phyloP scores from a whole-genome alignment of 306 rosid species.

The Rubus parviflorus region DNA sequence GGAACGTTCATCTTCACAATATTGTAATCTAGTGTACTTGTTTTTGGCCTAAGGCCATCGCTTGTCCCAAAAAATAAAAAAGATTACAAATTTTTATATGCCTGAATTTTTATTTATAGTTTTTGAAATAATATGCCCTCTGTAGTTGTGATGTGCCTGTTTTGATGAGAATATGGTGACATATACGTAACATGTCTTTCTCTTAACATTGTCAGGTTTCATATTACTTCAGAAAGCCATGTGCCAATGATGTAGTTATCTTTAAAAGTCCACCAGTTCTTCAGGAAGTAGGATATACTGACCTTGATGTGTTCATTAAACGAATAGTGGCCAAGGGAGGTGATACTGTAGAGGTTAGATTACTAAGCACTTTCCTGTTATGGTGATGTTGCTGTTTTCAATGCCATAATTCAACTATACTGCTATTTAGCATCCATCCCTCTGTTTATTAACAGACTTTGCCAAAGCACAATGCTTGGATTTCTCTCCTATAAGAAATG shows the following conservation, averaged over 20 bases:
- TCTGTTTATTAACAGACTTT: not conserved
- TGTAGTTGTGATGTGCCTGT: constrained; percentile 17
- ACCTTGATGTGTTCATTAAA: constrained; percentile 90
- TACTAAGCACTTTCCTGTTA: constrained; percentile 5
- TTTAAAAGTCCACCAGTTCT: constrained; percentile 96
- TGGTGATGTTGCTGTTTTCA: not conserved
- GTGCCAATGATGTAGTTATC: constrained; percentile 89
- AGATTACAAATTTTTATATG: not conserved
- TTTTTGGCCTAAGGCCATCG: not conserved
- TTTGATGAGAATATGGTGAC: constrained; percentile 7
- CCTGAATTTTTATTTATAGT: constrained; percentile 7
- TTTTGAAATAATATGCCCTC: not conserved
- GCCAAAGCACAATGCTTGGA: not conserved
- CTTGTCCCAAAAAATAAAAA: not conserved
- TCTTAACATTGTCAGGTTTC: constrained; percentile 64
- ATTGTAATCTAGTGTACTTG: not conserved
- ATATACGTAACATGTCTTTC: constrained; percentile 8
- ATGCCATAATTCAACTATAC: not conserved
- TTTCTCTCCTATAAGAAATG: not conserved
- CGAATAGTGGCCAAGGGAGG: constrained; percentile 91
- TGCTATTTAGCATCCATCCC: not conserved
- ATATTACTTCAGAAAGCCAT: constrained; percentile 89
- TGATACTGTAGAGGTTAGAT: constrained; percentile 81
- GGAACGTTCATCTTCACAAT: not conserved
- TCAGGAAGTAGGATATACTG: constrained; percentile 91